phyloP scores from a whole-genome alignment of 192 early-diverging fungal genomes.

The Phycomyces nitens region DNA sequence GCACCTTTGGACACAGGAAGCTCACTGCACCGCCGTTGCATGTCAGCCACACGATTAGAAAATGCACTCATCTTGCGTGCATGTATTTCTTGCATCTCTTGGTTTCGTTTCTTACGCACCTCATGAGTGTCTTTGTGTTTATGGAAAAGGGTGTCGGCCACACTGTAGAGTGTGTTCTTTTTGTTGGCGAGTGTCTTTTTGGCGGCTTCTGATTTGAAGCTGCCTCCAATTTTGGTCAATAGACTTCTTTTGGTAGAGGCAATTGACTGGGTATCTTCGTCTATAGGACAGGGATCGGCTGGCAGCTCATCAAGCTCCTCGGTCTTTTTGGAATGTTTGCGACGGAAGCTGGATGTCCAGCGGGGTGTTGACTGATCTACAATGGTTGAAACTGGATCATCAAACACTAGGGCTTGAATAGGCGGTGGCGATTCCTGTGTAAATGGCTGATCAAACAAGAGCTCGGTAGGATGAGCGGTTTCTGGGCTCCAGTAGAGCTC shows the following conservation, averaged over 20 bases:
- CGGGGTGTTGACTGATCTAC: no score
- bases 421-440: no score
- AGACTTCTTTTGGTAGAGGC: not conserved
- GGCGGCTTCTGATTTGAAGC: not conserved
- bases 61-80: not conserved
- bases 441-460: no score
- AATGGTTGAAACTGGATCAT: no score
- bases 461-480: no score
- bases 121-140: not conserved
- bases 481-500: no score
- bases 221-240: not conserved
- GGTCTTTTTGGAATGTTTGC: no score
- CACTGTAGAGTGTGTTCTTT: not conserved
- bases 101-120: not conserved
- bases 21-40: not conserved
- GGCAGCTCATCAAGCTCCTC: no score
- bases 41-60: not conserved
- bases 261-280: not conserved
- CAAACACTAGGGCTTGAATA: no score
- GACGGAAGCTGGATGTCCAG: no score
- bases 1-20: not conserved
- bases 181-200: not conserved
- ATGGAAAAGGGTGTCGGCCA: not conserved
- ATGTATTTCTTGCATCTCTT: conserved; percentile 1
- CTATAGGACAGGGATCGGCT: not conserved